Evolutionary conservation across 257 asterid species (phyloP).

Genomic region (Linaria vulgaris): DNA sequence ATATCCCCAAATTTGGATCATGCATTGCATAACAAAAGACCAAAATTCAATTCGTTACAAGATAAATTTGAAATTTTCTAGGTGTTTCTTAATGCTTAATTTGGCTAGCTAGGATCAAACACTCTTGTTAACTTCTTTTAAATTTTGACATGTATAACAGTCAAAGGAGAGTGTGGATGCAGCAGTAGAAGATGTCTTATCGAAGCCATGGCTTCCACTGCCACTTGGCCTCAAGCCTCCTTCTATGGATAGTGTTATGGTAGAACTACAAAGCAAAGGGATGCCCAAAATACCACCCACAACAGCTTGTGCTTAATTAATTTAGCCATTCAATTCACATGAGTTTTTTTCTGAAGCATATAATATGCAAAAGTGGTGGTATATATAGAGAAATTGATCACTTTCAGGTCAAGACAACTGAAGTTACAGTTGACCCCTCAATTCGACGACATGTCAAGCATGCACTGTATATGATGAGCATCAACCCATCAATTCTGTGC

Average conservation of each 20-base stretch:
- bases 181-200: constrained; percentile 77
- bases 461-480: constrained; percentile 22
- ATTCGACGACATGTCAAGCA: constrained; percentile 70
- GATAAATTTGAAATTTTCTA: too few relatives aligned
- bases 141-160: constrained; percentile 29
- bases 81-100: too few relatives aligned
- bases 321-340: too few relatives aligned
- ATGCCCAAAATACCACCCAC: constrained; percentile 67
- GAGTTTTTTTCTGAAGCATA: too few relatives aligned
- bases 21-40: too few relatives aligned
- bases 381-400: neutral
- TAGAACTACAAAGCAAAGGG: constrained; percentile 79
- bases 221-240: constrained; percentile 94
- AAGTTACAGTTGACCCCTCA: constrained; percentile 26
- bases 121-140: neutral
- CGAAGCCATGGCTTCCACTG: constrained; percentile 90
- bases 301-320: constrained; percentile 39
- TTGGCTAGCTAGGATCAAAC: too few relatives aligned
- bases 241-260: constrained; percentile 62
- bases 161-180: constrained; percentile 93
- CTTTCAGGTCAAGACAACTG: constrained; percentile 5
- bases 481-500: constrained; percentile 21
- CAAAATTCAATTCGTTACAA: too few relatives aligned
- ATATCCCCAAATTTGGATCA: too few relatives aligned
- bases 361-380: too few relatives aligned